A percentile compares a stretch with the other conserved stretches of the same genome.
These are phyloP conservation scores for Crucibulum laeve DNA, from an alignment of 768 basidiomycete genomes.

Conservation along the genomic window DNA sequence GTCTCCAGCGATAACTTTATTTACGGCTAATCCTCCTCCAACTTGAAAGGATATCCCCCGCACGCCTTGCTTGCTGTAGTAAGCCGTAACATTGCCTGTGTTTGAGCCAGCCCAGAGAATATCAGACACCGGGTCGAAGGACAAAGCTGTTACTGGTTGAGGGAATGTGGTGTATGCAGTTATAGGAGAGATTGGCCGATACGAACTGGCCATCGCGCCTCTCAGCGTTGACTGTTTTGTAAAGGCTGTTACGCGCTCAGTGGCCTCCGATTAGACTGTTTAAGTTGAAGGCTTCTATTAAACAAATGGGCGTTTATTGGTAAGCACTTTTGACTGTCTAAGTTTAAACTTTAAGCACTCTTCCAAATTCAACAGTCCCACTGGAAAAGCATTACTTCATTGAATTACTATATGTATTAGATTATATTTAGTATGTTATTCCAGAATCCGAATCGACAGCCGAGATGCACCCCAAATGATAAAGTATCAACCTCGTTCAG, in stretches of 20 bases:
- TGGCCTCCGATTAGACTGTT: too few relatives aligned
- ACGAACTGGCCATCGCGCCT: slow-evolving; percentile 12
- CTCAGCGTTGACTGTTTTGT: background rate
- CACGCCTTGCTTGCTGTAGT: slow-evolving; percentile 57
- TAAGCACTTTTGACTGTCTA: background rate
- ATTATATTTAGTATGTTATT: too few relatives aligned
- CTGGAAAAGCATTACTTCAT: too few relatives aligned
- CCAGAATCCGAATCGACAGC: too few relatives aligned
- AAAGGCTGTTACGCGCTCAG: too few relatives aligned
- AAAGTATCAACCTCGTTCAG: slow-evolving; percentile 2
- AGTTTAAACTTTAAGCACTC: background rate
- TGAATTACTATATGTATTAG: too few relatives aligned
- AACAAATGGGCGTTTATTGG: too few relatives aligned
- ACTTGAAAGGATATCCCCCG: slow-evolving; percentile 74
- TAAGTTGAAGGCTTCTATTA: too few relatives aligned
- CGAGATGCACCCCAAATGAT: too few relatives aligned
- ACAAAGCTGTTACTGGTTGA: slow-evolving; percentile 67
- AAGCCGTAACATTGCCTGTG: slow-evolving; percentile 64
- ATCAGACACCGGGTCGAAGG: slow-evolving; percentile 90
- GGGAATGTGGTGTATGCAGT: slow-evolving; percentile 24
- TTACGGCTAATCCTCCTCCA: slow-evolving; percentile 64
- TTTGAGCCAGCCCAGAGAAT: slow-evolving; percentile 82
- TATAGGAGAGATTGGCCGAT: slow-evolving; percentile 17
- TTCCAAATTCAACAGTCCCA: too few relatives aligned
- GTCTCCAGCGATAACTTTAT: slow-evolving; percentile 75